Percentiles rank a stretch among this genome's conserved stretches.
Evolutionary conservation across 257 asterid species (phyloP).

Genomic region (Ophiorrhiza pumila): DNA sequence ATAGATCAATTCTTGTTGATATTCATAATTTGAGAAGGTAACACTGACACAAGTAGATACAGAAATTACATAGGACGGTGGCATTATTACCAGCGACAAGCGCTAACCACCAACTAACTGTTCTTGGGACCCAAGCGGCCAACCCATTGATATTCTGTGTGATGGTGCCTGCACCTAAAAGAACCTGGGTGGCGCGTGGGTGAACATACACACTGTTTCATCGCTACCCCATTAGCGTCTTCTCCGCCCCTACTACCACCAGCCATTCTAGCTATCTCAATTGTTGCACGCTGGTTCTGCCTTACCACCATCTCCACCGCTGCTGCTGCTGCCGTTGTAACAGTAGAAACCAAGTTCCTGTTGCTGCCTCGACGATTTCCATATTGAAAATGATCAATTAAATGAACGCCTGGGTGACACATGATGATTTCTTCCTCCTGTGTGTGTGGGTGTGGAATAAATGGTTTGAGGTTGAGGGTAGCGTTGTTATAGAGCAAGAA

Average conservation of each 20-base stretch:
- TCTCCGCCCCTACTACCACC: background rate
- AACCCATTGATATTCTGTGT: conserved; percentile 32
- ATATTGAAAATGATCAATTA: background rate
- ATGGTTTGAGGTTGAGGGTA: background rate
- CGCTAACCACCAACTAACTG: background rate
- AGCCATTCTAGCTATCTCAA: background rate
- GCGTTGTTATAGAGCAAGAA: background rate
- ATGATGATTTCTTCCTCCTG: too few species aligned
- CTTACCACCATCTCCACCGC: conserved; percentile 1
- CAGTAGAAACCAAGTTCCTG: background rate
- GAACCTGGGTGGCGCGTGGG: conserved; percentile 40
- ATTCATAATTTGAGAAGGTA: background rate
- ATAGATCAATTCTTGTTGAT: background rate
- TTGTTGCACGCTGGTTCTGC: conserved; percentile 17
- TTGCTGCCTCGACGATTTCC: conserved; percentile 1
- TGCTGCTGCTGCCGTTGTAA: background rate
- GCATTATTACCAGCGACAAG: background rate
- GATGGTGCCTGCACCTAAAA: conserved; percentile 35
- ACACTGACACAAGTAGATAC: background rate
- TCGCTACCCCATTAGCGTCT: background rate
- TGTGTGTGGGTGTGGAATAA: too few species aligned
- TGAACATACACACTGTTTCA: conserved; percentile 37
- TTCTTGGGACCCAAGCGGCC: conserved; percentile 15
- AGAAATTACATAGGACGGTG: background rate
- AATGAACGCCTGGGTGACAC: conserved; percentile 27